Evolutionary conservation across 2,329 filamentous ascomycete species (phyloP), one percentile per base, ranked within the genome.

Genomic region (Reticulascus tulasneorum): DNA sequence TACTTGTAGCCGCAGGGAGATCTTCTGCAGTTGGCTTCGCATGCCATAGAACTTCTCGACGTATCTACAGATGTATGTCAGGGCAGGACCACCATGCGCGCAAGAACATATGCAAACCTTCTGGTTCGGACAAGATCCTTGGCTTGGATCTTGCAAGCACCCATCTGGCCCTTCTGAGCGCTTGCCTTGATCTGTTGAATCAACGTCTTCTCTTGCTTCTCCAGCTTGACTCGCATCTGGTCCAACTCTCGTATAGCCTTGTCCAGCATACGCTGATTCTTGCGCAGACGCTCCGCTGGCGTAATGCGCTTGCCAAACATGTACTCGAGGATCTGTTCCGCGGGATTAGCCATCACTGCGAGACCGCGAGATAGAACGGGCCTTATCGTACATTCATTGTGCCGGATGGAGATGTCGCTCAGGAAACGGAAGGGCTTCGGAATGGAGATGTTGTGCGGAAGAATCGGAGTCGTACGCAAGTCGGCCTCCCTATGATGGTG

Each of bases 291-390:
- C 75, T 93, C 86, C 17, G 89, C 88, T 5, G 93, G 91, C 73
- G 93, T 98, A 79, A 97, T 94, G 65, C 93, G 93, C 78, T 96
- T 97, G 50, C 93, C 93, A 59, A 98, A 98, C 24, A 91, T 91
- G 90, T 93, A 98, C 78, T 98, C 93, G 45, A 98, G 78, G 59
- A 97, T 87, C 87, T 96, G 52, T n/a, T 19, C 12, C 29, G 26
- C 35, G n/a, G 28, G 31, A 42, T 48, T 45, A 47, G 42, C 46
- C 40, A 40, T 48, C 45, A 45, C 21, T 30, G 19, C 13, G 31
- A 17, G 13, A 10, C 12, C n/a, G 38, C n/a, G 37, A 36, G 29
- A 33, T 39, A 26, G 38, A 35, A 25, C 30, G 31, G 32, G 28
- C 24, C 44, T 43, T 13, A 21, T 53, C 71, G 43, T 53, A 79